phyloP scores from a whole-genome alignment of 192 early-diverging fungal species.

The Podila verticillata region DNA sequence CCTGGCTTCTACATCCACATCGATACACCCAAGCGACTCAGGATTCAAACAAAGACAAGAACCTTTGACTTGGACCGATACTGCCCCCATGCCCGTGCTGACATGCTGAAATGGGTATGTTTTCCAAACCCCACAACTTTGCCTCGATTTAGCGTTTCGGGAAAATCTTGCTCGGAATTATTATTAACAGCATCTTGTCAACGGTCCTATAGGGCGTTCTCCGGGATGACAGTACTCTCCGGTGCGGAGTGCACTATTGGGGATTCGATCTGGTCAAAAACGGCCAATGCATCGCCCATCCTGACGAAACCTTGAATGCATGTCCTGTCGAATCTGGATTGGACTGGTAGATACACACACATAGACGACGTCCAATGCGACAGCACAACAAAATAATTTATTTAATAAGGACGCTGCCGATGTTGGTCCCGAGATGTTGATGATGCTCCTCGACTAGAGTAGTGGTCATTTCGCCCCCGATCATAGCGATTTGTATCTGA shows the following conservation, averaged over 20 bases:
- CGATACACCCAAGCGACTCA: slow-evolving; percentile 23
- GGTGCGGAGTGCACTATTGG: slow-evolving; percentile 50
- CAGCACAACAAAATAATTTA: neutral
- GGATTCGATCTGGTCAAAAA: slow-evolving; percentile 46
- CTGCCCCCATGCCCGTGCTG: slow-evolving; percentile 44
- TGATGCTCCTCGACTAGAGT: neutral
- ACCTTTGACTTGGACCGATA: slow-evolving; percentile 44
- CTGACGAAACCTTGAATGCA: slow-evolving; percentile 47
- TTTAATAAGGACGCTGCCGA: slow-evolving; percentile 7
- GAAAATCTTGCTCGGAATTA: no score
- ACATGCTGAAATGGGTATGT: slow-evolving; percentile 48
- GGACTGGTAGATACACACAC: slow-evolving; percentile 29
- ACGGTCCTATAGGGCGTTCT: slow-evolving; percentile 22
- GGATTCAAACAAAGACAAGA: slow-evolving; percentile 37
- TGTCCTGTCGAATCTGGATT: slow-evolving; percentile 32
- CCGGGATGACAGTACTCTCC: slow-evolving; percentile 28
- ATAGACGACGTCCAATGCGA: neutral
- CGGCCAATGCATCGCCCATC: slow-evolving; percentile 47
- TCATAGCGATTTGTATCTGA: neutral
- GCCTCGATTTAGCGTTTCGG: no score
- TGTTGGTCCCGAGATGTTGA: neutral
- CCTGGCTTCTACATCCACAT: slow-evolving; percentile 45
- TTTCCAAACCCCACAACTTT: neutral
- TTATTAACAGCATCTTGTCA: neutral
- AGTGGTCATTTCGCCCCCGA: neutral